Conservation (phyloP, 164 flowering plant species). For the Nymphaea thermarum region DNA sequence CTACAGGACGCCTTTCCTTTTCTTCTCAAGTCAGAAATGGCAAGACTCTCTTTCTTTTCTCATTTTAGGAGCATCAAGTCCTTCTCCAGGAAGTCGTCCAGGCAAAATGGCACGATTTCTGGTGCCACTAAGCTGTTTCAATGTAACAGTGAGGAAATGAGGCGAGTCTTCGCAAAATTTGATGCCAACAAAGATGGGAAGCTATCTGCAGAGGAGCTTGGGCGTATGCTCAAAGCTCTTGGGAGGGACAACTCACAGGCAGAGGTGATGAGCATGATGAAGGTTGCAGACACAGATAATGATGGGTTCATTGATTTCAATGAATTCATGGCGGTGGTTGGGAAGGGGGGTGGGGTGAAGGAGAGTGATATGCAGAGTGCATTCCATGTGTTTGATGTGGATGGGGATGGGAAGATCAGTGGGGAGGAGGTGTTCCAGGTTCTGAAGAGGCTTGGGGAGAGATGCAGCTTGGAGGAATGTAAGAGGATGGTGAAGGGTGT, state of each 20-base stretch:
- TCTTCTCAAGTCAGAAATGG: not conserved
- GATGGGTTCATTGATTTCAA: constrained; percentile 72
- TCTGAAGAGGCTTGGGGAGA: constrained; percentile 49
- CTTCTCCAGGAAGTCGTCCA: not conserved
- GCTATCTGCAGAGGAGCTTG: constrained; percentile 56
- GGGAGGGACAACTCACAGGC: constrained; percentile 17
- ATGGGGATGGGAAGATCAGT: constrained; percentile 65
- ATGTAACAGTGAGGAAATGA: constrained; percentile 45
- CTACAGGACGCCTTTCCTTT: not conserved
- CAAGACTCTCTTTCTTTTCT: not conserved
- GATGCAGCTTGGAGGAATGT: constrained; percentile 53
- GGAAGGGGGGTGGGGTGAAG: constrained; percentile 43
- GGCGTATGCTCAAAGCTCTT: constrained; percentile 34
- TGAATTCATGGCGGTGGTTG: constrained; percentile 66
- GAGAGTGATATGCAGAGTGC: constrained; percentile 48
- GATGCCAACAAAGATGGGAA: constrained; percentile 75
- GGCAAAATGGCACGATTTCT: too few species aligned
- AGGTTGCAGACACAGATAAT: constrained; percentile 51
- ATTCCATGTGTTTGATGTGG: constrained; percentile 48
- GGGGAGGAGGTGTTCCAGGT: constrained; percentile 52
- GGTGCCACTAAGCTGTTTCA: constrained; percentile 8
- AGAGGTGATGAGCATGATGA: constrained; percentile 45
- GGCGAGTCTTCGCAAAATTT: constrained; percentile 46
- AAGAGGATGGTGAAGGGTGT: constrained; percentile 48
- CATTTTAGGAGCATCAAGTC: not conserved